Percentiles rank a stretch among this genome's conserved stretches.
phyloP scores from a whole-genome alignment of 179 eudicot species.

The Heliamphora pulchella region DNA sequence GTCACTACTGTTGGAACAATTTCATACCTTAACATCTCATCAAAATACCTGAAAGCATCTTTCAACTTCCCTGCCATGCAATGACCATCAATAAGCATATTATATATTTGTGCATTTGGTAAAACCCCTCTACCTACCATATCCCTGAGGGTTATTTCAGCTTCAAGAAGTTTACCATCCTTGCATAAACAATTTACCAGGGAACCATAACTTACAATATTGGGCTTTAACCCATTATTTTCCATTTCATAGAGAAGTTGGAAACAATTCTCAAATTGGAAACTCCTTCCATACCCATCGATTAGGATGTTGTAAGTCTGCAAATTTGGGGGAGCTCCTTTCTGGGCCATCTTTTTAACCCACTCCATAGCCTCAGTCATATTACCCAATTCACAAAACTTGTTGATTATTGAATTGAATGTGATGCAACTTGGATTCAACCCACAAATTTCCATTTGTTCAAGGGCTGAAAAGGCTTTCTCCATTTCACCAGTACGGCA shows the following conservation, averaged over 20 bases:
- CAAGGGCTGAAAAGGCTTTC: constrained; percentile 39
- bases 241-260: constrained; percentile 62
- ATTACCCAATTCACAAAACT: constrained; percentile 40
- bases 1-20: constrained; percentile 59
- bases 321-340: constrained; percentile 41
- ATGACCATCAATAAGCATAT: constrained; percentile 62
- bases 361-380: constrained; percentile 51
- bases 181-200: constrained; percentile 62
- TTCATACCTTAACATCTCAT: constrained; percentile 47
- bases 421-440: constrained; percentile 43
- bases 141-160: constrained; percentile 49
- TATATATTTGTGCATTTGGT: constrained; percentile 55
- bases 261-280: constrained; percentile 51
- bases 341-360: constrained; percentile 51
- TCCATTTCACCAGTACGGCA: constrained; percentile 43
- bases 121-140: constrained; percentile 50
- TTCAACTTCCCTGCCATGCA: constrained; percentile 45
- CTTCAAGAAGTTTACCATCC: constrained; percentile 59
- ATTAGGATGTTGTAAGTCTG: constrained; percentile 64
- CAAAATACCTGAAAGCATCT: constrained; percentile 40
- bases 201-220: constrained; percentile 63
- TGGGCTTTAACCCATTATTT: constrained; percentile 43
- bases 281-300: constrained; percentile 54
- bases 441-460: constrained; percentile 44
- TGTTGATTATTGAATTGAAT: constrained; percentile 46